phyloP scores from a whole-genome alignment of 192 early-diverging fungal genomes.

The Umbelopsis sp. region DNA sequence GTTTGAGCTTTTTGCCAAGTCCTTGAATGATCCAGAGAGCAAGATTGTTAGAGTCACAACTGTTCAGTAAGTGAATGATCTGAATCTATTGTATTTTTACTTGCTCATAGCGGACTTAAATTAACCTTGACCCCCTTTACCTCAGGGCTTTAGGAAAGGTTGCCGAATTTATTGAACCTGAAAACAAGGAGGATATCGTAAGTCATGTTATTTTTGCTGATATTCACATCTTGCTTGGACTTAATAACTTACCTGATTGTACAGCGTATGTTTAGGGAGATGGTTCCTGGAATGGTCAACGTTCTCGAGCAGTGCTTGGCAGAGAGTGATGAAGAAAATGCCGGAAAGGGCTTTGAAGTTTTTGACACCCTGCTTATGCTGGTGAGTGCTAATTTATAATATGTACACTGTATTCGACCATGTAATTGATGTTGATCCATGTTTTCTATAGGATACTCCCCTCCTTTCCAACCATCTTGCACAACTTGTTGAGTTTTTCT shows the following conservation, averaged over 20 bases:
- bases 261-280: slow-evolving; percentile 64
- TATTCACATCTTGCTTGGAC: background rate
- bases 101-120: background rate
- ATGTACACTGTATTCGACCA: too few relatives aligned
- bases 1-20: slow-evolving; percentile 72
- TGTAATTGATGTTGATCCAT: too few relatives aligned
- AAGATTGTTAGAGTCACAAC: slow-evolving; percentile 79
- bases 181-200: slow-evolving; percentile 68
- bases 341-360: slow-evolving; percentile 82
- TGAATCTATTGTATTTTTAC: background rate
- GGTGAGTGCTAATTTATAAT: too few relatives aligned
- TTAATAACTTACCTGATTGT: background rate
- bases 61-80: slow-evolving; percentile 57
- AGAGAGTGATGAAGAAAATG: slow-evolving; percentile 73
- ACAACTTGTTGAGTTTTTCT: slow-evolving; percentile 82
- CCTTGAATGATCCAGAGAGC: slow-evolving; percentile 84
- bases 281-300: slow-evolving; percentile 84
- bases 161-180: slow-evolving; percentile 78
- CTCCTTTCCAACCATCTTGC: slow-evolving; percentile 77
- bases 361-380: slow-evolving; percentile 65
- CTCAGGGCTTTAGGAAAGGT: slow-evolving; percentile 71
- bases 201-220: slow-evolving; percentile 12
- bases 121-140: background rate
- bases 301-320: slow-evolving; percentile 81
- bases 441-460: slow-evolving; percentile 68